These are phyloP conservation scores for Rutidosis leptorrhynchoides DNA, from an alignment of 129 eudicot genomes.

Conservation along the genomic window DNA sequence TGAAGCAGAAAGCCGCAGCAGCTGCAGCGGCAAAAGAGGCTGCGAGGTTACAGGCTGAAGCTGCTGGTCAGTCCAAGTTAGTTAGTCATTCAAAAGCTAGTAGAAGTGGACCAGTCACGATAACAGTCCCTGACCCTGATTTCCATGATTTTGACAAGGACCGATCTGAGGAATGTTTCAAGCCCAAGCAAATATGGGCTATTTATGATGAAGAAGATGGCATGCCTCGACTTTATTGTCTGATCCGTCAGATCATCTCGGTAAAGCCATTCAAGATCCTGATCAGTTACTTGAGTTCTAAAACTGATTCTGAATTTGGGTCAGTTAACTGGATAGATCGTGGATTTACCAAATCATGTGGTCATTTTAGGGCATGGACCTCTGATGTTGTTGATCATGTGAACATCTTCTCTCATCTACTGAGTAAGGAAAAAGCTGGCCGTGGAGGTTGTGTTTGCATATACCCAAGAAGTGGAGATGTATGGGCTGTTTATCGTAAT, in stretches of 20 bases:
- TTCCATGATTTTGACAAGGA: constrained; percentile 96
- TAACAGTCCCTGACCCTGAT: constrained; percentile 93
- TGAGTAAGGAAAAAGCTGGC: constrained; percentile 79
- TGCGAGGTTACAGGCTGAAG: too few species aligned
- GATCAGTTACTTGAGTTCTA: constrained; percentile 84
- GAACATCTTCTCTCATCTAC: constrained; percentile 93
- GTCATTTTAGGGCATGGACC: constrained; percentile 64
- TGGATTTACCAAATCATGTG: constrained; percentile 90
- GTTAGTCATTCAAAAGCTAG: too few species aligned
- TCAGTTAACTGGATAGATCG: constrained; percentile 48
- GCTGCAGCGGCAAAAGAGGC: too few species aligned
- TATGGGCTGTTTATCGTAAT: constrained; percentile 90
- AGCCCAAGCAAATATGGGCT: constrained; percentile 99
- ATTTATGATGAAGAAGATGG: constrained; percentile 99
- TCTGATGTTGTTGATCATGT: constrained; percentile 83
- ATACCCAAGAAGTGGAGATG: constrained; percentile 81
- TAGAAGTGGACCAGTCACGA: constrained; percentile 54
- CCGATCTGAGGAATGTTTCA: constrained; percentile 80
- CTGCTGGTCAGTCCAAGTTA: too few species aligned
- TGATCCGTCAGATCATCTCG: constrained; percentile 80
- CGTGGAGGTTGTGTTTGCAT: constrained; percentile 82
- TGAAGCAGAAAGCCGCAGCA: constrained; percentile 53
- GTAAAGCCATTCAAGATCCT: constrained; percentile 78
- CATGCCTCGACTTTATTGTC: constrained; percentile 96
- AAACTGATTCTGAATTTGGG: constrained; percentile 79